Evolutionary conservation across 208 protist genomes (phyloP), one percentile per base, ranked within the genome.

Genomic region (Trypanosoma boissoni): DNA sequence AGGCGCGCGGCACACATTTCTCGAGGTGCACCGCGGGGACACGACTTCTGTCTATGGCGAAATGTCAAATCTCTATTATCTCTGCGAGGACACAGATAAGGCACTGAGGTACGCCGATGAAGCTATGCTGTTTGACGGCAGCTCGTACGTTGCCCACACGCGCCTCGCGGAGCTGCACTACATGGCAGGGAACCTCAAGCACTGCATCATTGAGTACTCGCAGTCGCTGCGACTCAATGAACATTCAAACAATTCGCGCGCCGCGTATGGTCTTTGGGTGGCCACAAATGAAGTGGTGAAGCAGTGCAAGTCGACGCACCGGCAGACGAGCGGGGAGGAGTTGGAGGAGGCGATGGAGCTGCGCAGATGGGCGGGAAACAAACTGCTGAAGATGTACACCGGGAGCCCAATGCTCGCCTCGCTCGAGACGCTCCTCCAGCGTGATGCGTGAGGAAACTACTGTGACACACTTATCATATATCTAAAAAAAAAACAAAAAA

Each of bases 61-160:
- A 62, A 74, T 94, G 43, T 79, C 74, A 45, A 72, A 80, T 43
- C 69, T 94, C 12, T 73, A 91, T 70, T 91, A 86, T 56, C 57
- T 83, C 12, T 53, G 59, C 29, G 79, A 82, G 39, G 71, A 87
- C 58, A 36, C 72, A 3, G 68, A 75, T 34, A 63, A 57, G 39
- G 72, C 83, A 20, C 74, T 90, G 43, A 72, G 76, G 68, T 91
- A 94, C 68, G 69, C 68, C n/a, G 81, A 94, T 54, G 87, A 91
- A 64, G 54, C 43, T 0, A 48, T 87, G 41, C 64, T 91, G 21
- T 83, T 80, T 51, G 68, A 74, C 44, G 45, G 55, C 44, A 72
- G 71, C 49, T 71, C 46, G 5, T 91, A 88, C 57, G 67, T 88
- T 31, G 54, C 61, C 9, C 84, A 94, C 54, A 70, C 59, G 7